Evolutionary conservation across 2,329 filamentous ascomycete species (phyloP).

Genomic region (Penicillium glabrum): DNA sequence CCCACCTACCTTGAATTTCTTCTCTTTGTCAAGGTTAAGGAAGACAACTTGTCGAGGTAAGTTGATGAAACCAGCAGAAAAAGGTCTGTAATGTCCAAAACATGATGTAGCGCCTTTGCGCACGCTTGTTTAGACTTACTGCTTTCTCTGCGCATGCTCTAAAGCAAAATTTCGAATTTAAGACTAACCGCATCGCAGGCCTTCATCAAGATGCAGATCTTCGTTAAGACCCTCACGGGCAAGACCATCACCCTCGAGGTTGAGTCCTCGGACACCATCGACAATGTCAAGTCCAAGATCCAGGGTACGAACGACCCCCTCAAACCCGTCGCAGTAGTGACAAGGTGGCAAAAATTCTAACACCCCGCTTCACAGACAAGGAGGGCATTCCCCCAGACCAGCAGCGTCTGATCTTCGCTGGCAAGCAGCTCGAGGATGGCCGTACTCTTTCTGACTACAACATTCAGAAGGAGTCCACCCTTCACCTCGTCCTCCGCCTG

Average conservation of each 20-base stretch:
- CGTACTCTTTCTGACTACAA: constrained; percentile 99
- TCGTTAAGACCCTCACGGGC: constrained; percentile 79
- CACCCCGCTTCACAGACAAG: constrained; percentile 71
- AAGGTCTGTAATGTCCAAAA: neutral
- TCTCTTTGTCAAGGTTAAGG: constrained; percentile 54
- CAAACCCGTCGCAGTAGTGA: neutral
- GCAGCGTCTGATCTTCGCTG: constrained; percentile 99
- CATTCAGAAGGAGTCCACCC: constrained; percentile 99
- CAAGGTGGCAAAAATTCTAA: neutral
- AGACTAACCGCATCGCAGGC: constrained; percentile 32
- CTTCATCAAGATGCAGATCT: constrained; percentile 54
- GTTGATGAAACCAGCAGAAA: constrained; percentile 22
- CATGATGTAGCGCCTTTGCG: constrained; percentile 6
- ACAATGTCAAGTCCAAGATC: constrained; percentile 99
- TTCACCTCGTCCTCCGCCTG: constrained; percentile 95
- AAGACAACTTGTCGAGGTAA: constrained; percentile 63
- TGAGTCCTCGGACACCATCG: constrained; percentile 98
- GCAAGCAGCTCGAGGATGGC: constrained; percentile 99
- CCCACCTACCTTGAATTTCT: constrained; percentile 25
- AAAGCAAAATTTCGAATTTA: constrained; percentile 1
- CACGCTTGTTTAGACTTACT: neutral
- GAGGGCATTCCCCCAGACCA: constrained; percentile 99
- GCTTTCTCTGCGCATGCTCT: neutral
- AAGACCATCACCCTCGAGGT: constrained; percentile 99
- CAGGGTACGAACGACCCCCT: constrained; percentile 52